Conservation (phyloP, 768 basidiomycete genomes). For the Artomyces pyxidatus region DNA sequence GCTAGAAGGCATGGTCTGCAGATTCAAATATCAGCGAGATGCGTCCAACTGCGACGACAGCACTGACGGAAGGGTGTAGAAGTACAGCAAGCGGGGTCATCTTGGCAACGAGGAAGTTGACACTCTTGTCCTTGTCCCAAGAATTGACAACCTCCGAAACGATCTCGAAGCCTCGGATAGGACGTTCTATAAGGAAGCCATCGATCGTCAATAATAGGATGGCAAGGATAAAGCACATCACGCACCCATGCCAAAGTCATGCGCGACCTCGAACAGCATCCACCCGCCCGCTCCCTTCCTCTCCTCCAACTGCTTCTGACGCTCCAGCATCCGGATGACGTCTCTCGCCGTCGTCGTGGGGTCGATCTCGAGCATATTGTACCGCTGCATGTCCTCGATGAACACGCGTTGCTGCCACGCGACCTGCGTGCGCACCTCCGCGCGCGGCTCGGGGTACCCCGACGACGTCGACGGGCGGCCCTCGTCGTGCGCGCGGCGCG, state of each 20-base stretch:
- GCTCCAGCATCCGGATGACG: constrained; percentile 56
- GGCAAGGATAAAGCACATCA: constrained; percentile 7
- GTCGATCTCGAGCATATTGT: constrained; percentile 64
- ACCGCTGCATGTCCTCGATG: constrained; percentile 68
- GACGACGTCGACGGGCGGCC: constrained; percentile 21
- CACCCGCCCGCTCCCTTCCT: constrained; percentile 58
- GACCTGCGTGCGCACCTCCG: constrained; percentile 17
- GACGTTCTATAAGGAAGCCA: constrained; percentile 56
- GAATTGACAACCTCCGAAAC: constrained; percentile 70
- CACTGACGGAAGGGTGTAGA: constrained; percentile 51
- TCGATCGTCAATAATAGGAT: neutral
- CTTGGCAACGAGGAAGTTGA: constrained; percentile 77
- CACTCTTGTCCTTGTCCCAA: constrained; percentile 79
- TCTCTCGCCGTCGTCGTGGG: constrained; percentile 64
- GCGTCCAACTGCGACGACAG: neutral
- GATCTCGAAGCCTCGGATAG: constrained; percentile 82
- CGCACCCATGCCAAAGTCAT: constrained; percentile 90
- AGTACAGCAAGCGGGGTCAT: constrained; percentile 55
- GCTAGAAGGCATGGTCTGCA: constrained; percentile 41
- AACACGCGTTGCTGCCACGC: constrained; percentile 64
- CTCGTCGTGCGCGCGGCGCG: constrained; percentile 17
- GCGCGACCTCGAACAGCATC: constrained; percentile 87
- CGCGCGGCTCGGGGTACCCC: constrained; percentile 26
- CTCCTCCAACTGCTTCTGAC: constrained; percentile 57
- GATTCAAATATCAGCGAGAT: constrained; percentile 21